phyloP scores from a whole-genome alignment of 164 flowering plant genomes.

The Protea cynaroides region DNA sequence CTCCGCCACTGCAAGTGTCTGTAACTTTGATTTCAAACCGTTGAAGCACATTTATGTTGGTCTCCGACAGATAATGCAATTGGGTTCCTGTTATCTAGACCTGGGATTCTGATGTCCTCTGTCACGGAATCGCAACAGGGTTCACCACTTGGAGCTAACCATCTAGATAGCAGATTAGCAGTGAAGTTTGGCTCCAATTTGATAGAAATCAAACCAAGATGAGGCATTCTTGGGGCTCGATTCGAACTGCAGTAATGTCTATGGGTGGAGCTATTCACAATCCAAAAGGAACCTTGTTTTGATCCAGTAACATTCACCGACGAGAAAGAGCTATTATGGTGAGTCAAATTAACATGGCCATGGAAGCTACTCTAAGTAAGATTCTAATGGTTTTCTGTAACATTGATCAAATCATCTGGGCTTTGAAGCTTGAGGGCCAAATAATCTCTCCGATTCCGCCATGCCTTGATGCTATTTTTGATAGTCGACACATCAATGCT shows the following conservation, averaged over 20 bases:
- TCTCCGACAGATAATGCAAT: conserved; percentile 52
- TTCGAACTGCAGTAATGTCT: conserved; percentile 3
- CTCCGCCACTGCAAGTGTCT: too few relatives aligned
- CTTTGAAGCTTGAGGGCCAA: too few relatives aligned
- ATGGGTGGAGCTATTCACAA: background rate
- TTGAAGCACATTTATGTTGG: conserved; percentile 50
- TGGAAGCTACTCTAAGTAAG: background rate
- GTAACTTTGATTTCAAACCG: too few relatives aligned
- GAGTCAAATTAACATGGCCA: background rate
- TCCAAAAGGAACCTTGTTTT: background rate
- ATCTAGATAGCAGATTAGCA: too few relatives aligned
- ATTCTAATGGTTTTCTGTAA: background rate
- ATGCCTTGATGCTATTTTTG: too few relatives aligned
- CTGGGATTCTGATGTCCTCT: conserved; percentile 39
- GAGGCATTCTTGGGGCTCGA: background rate
- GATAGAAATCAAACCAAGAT: conserved; percentile 39
- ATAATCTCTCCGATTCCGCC: too few relatives aligned
- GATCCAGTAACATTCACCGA: background rate
- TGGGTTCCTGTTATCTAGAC: conserved; percentile 29
- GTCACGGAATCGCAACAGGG: conserved; percentile 55
- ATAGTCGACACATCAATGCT: too few relatives aligned
- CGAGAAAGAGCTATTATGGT: background rate
- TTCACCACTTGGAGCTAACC: conserved; percentile 62
- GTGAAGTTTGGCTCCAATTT: conserved; percentile 56
- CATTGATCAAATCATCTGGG: too few relatives aligned